Conservation (phyloP, 306 rosid species). For the Quercus agrifolia region DNA sequence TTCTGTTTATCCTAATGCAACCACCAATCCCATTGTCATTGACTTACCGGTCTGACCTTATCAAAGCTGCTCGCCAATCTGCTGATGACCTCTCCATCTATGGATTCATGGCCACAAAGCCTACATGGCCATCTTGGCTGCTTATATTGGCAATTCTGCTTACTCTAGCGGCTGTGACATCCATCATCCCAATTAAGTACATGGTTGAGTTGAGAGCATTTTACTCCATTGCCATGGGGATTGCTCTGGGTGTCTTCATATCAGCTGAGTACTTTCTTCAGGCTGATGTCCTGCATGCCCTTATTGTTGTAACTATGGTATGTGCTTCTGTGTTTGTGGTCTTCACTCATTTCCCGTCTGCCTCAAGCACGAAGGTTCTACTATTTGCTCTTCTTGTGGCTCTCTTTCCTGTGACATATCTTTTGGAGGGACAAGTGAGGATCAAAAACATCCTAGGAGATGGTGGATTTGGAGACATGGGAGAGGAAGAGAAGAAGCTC, state of each 20-base stretch:
- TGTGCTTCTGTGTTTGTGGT: conserved; percentile 86
- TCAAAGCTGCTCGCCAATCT: conserved; percentile 80
- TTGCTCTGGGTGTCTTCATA: conserved; percentile 86
- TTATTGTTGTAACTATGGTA: conserved; percentile 82
- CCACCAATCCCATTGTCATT: conserved; percentile 86
- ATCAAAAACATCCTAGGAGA: conserved; percentile 62
- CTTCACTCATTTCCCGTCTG: conserved; percentile 96
- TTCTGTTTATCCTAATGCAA: conserved; percentile 83
- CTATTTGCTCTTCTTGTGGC: conserved; percentile 96
- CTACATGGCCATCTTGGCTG: conserved; percentile 99
- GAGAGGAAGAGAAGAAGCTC: conserved; percentile 85
- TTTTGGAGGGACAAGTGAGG: conserved; percentile 95
- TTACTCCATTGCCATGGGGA: conserved; percentile 85
- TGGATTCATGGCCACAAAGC: conserved; percentile 78
- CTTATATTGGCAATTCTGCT: conserved; percentile 84
- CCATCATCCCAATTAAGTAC: conserved; percentile 86
- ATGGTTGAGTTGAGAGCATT: conserved; percentile 80
- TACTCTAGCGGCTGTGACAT: conserved; percentile 86
- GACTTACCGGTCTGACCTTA: conserved; percentile 84
- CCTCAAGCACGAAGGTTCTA: conserved; percentile 88
- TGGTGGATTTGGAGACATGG: conserved; percentile 60
- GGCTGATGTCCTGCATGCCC: conserved; percentile 74
- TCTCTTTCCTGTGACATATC: conserved; percentile 96
- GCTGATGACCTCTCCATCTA: conserved; percentile 93
- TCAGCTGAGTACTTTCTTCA: conserved; percentile 90